These are phyloP conservation scores for Mucor lusitanicus DNA, from an alignment of 371 early-diverging fungal genomes.

Conservation along the genomic window DNA sequence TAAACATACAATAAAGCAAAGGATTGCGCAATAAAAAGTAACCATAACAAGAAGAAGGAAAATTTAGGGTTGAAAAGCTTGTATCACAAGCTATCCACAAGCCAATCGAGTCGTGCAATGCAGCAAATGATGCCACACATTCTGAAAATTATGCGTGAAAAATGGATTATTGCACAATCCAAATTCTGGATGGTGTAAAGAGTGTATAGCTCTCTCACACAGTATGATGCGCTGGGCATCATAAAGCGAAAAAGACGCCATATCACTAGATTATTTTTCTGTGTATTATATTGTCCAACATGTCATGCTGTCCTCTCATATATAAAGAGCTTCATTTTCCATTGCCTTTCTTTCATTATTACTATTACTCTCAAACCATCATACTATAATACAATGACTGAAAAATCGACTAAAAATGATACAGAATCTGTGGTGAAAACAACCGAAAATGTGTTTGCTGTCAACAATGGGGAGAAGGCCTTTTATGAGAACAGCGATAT, in stretches of 20 bases:
- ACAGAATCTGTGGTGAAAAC: background rate
- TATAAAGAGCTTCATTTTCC: background rate
- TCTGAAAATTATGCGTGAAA: background rate
- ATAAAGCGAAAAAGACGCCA: background rate
- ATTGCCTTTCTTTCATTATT: background rate
- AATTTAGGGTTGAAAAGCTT: background rate
- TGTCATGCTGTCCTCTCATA: background rate
- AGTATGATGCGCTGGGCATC: background rate
- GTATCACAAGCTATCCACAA: background rate
- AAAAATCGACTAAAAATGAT: background rate
- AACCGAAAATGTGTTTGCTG: background rate
- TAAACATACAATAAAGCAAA: background rate
- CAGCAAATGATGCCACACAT: background rate
- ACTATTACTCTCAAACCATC: background rate
- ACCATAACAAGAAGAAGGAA: background rate
- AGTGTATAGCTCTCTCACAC: background rate
- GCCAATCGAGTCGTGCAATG: background rate
- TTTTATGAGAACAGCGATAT: background rate
- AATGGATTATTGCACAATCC: conserved; percentile 3
- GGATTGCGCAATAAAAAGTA: background rate
- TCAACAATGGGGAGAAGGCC: background rate
- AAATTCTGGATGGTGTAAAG: background rate
- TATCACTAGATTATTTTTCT: background rate
- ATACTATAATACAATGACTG: background rate
- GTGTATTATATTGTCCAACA: background rate